Evolutionary conservation across 140 eudicot species (phyloP).

Genomic region (Erigeron philadelphicus): DNA sequence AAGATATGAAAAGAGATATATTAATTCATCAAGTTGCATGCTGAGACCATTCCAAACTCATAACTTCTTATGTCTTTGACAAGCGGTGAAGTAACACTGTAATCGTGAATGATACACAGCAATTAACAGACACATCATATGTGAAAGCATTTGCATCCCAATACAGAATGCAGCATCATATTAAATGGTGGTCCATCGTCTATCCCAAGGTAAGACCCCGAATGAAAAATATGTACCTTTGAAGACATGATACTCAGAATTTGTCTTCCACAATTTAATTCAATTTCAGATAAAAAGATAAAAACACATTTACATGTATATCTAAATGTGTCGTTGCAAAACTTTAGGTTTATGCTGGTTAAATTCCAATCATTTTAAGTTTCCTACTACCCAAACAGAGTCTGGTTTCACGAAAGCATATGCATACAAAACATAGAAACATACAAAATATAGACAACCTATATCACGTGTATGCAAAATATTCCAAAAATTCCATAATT

Average conservation of each 20-base stretch:
- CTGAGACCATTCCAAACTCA: neutral
- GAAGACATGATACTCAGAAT: neutral
- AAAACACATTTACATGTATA: neutral
- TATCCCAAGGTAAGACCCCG: neutral
- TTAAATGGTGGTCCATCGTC: no score
- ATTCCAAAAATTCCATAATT: neutral
- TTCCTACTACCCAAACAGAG: neutral
- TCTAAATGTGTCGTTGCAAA: neutral
- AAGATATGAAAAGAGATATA: neutral
- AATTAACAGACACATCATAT: neutral
- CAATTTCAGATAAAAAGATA: neutral
- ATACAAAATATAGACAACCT: neutral
- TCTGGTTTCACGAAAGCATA: neutral
- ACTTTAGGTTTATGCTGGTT: neutral
- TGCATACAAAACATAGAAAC: neutral
- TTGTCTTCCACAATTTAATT: neutral
- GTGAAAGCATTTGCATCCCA: neutral
- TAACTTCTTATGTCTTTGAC: neutral
- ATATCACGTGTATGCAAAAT: neutral
- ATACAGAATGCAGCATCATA: neutral
- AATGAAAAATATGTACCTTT: no score
- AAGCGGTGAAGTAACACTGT: neutral
- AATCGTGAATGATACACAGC: neutral
- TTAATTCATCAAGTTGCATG: constrained; percentile 3
- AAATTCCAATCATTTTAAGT: neutral